Evolutionary conservation across 1,139 yeast species (phyloP).

Genomic region (Hansenula sp.): DNA sequence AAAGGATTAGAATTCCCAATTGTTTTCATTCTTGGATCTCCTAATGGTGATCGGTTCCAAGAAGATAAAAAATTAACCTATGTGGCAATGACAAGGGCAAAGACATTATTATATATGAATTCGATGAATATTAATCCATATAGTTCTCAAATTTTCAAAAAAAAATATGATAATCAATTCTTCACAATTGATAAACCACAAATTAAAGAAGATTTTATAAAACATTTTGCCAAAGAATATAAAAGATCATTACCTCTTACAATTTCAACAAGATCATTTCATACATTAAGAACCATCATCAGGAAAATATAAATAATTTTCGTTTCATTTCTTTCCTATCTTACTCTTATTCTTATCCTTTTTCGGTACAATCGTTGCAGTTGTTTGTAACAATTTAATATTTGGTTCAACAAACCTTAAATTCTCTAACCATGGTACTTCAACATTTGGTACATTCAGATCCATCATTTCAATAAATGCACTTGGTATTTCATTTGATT

Average conservation of each 20-base stretch:
- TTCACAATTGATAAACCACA: background rate
- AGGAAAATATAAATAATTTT: too few relatives aligned
- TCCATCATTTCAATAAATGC: conserved; percentile 33
- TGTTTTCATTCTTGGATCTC: conserved; percentile 49
- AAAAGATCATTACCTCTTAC: conserved; percentile 3
- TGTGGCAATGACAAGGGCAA: conserved; percentile 67
- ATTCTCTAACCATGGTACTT: conserved; percentile 43
- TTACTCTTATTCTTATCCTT: conserved; percentile 23
- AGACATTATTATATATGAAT: conserved; percentile 43
- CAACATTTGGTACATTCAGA: conserved; percentile 30
- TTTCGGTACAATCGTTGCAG: conserved; percentile 31
- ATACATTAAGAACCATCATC: conserved; percentile 1
- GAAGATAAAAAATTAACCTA: conserved; percentile 41
- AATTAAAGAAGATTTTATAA: conserved; percentile 1
- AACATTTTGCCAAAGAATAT: conserved; percentile 3
- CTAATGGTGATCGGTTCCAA: conserved; percentile 18
- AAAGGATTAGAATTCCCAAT: conserved; percentile 72
- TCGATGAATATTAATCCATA: conserved; percentile 5
- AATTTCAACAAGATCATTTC: conserved; percentile 3
- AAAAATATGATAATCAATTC: background rate
- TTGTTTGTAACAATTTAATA: conserved; percentile 34
- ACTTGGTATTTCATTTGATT: conserved; percentile 23
- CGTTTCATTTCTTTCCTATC: background rate
- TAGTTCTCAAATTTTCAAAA: background rate
- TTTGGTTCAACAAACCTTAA: conserved; percentile 30